Percentiles rank a stretch among this genome's conserved stretches.
phyloP scores from a whole-genome alignment of 2,329 filamentous ascomycete species.

The Magnaporthiopsis rhizophila region DNA sequence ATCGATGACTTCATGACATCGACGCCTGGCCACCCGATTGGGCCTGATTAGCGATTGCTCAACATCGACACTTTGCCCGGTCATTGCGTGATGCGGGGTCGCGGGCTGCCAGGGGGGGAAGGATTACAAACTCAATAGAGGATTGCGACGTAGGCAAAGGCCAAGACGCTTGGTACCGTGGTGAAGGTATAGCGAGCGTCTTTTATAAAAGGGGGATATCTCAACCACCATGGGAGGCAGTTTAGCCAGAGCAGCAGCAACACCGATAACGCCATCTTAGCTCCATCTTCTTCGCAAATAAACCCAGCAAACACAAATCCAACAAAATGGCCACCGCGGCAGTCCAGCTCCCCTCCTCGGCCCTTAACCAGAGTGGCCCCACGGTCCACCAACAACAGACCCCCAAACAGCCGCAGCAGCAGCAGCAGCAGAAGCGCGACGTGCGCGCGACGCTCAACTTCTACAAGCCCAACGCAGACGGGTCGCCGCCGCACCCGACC shows the following conservation, averaged over 20 bases:
- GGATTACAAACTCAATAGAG: not conserved
- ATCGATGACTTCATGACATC: too few species aligned
- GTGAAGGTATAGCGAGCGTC: too few species aligned
- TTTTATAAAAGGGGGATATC: not conserved
- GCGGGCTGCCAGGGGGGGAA: too few species aligned
- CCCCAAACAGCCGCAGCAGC: not conserved
- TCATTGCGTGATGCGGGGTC: conserved; percentile 11
- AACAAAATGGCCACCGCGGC: conserved; percentile 11
- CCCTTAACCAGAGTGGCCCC: not conserved
- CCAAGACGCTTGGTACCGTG: too few species aligned
- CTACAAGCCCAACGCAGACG: conserved; percentile 19
- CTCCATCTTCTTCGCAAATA: too few species aligned
- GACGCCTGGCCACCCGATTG: not conserved
- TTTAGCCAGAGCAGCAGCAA: not conserved
- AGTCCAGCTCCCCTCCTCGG: conserved; percentile 5
- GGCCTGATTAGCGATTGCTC: conserved; percentile 7
- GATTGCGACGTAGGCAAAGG: too few species aligned
- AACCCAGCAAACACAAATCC: not conserved
- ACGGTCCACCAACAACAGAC: not conserved
- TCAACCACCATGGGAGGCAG: too few species aligned
- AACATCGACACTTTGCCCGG: conserved; percentile 9
- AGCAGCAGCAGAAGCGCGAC: conserved; percentile 2
- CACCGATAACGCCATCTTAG: too few species aligned
- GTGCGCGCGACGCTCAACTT: conserved; percentile 21
- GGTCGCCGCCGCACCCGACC: conserved; percentile 15